Percentiles rank a stretch among this genome's conserved stretches.
Evolutionary conservation across 176 grass and related monocot genomes (phyloP).

Genomic region (Carex kokanica): DNA sequence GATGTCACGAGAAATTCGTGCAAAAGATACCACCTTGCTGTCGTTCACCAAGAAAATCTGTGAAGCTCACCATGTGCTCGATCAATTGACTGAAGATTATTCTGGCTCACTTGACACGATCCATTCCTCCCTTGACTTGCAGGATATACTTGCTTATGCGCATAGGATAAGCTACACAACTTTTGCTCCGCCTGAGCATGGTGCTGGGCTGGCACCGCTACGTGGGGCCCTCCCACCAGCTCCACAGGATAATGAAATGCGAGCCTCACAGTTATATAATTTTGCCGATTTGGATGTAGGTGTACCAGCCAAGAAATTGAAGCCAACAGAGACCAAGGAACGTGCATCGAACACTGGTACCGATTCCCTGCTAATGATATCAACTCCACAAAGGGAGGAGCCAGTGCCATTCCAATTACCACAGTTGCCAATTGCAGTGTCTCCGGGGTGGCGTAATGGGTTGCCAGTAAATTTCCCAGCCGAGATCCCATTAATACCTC

Average conservation of each 20-base stretch:
- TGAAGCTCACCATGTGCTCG: conserved; percentile 89
- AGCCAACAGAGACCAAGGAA: conserved; percentile 52
- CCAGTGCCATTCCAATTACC: conserved; percentile 12
- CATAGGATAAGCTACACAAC: conserved; percentile 92
- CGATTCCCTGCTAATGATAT: conserved; percentile 38
- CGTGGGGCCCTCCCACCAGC: conserved; percentile 69
- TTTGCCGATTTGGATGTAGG: conserved; percentile 85
- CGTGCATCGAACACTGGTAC: conserved; percentile 31
- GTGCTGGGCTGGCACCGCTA: conserved; percentile 69
- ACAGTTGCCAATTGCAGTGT: conserved; percentile 58
- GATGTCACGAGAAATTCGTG: conserved; percentile 49
- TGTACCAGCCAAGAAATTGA: conserved; percentile 66
- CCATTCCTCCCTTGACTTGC: conserved; percentile 63
- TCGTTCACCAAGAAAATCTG: conserved; percentile 80
- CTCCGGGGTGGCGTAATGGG: conserved; percentile 47
- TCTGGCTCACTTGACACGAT: conserved; percentile 66
- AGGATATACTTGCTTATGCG: conserved; percentile 74
- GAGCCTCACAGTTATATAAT: conserved; percentile 73
- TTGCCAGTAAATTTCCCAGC: conserved; percentile 36
- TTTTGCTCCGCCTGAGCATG: conserved; percentile 92
- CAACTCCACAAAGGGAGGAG: conserved; percentile 54
- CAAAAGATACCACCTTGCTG: conserved; percentile 62
- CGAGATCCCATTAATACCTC: conserved; percentile 24
- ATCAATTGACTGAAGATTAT: conserved; percentile 91
- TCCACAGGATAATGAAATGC: conserved; percentile 87